Percentiles rank a stretch among this genome's conserved stretches.
Conservation (phyloP, 2,329 filamentous ascomycete species). For the Diaporthe caulivora region DNA sequence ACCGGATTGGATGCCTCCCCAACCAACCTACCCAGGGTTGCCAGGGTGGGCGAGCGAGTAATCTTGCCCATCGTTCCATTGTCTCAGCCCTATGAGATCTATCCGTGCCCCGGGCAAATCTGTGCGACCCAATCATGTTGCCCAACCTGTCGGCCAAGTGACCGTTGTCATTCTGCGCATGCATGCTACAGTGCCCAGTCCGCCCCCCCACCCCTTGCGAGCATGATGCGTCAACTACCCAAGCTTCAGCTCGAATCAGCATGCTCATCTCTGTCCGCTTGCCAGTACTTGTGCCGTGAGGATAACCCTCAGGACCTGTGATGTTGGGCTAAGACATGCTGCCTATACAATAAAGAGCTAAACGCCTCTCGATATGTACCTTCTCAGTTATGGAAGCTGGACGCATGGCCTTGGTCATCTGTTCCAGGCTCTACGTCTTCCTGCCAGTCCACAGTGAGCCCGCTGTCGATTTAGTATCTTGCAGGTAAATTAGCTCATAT, state of each 20-base stretch:
- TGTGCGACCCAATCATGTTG: conserved; percentile 6
- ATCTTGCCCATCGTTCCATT: not conserved
- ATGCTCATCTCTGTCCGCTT: not conserved
- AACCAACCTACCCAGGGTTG: conserved; percentile 13
- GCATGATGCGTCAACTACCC: not conserved
- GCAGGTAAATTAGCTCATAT: too few species aligned
- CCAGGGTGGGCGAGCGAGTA: not conserved
- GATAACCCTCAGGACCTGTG: not conserved
- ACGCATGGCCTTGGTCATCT: too few species aligned
- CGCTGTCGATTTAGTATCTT: too few species aligned
- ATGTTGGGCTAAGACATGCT: conserved; percentile 1
- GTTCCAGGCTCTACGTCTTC: too few species aligned
- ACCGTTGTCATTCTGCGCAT: conserved; percentile 23
- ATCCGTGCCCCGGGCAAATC: not conserved
- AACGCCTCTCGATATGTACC: too few species aligned
- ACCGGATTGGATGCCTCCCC: conserved; percentile 8
- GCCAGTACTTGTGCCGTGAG: not conserved
- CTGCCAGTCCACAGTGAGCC: too few species aligned
- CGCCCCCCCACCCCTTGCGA: conserved; percentile 10
- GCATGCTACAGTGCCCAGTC: not conserved
- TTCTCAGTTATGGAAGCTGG: too few species aligned
- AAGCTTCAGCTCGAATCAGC: not conserved
- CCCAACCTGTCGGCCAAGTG: not conserved
- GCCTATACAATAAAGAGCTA: conserved; percentile 17
- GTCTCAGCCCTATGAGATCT: conserved; percentile 36